These are phyloP conservation scores for Rhynchosporium agropyri DNA, from an alignment of 2,329 filamentous ascomycete genomes.

Conservation along the genomic window DNA sequence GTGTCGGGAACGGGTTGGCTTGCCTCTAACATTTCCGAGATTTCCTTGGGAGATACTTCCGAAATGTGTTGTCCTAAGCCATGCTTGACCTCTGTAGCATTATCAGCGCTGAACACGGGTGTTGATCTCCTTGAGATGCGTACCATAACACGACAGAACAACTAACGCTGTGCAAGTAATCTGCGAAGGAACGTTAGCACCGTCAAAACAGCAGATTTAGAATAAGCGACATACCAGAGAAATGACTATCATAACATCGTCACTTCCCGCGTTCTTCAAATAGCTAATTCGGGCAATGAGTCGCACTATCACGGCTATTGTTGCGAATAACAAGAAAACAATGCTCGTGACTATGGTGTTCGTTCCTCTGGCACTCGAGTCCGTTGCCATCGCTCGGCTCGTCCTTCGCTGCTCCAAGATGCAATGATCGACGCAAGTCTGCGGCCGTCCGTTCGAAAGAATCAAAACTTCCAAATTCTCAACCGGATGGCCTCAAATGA, in stretches of 20 bases:
- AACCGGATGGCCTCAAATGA: too few relatives aligned
- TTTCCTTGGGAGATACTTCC: slow-evolving; percentile 25
- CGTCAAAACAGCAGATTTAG: background rate
- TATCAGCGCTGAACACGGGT: background rate
- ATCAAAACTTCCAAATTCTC: too few relatives aligned
- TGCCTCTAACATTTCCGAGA: slow-evolving; percentile 35
- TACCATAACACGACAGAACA: slow-evolving; percentile 14
- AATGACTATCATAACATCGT: slow-evolving; percentile 28
- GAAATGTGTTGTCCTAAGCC: slow-evolving; percentile 37
- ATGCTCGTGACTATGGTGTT: background rate
- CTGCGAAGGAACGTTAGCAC: background rate
- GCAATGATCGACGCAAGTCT: too few relatives aligned
- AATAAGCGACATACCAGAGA: slow-evolving; percentile 26
- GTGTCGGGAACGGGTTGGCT: background rate
- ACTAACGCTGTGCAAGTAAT: slow-evolving; percentile 18
- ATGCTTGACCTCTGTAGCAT: slow-evolving; percentile 32
- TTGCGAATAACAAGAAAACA: slow-evolving; percentile 16
- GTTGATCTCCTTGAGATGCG: background rate
- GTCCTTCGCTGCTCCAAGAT: background rate
- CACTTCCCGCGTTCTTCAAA: slow-evolving; percentile 25
- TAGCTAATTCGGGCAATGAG: slow-evolving; percentile 27
- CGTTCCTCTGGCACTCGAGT: slow-evolving; percentile 3
- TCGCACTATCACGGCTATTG: slow-evolving; percentile 21
- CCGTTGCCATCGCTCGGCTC: slow-evolving; percentile 3
- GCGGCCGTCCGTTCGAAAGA: too few relatives aligned